phyloP scores from a whole-genome alignment of 2,329 filamentous ascomycete genomes.

The Diaporthe citri region DNA sequence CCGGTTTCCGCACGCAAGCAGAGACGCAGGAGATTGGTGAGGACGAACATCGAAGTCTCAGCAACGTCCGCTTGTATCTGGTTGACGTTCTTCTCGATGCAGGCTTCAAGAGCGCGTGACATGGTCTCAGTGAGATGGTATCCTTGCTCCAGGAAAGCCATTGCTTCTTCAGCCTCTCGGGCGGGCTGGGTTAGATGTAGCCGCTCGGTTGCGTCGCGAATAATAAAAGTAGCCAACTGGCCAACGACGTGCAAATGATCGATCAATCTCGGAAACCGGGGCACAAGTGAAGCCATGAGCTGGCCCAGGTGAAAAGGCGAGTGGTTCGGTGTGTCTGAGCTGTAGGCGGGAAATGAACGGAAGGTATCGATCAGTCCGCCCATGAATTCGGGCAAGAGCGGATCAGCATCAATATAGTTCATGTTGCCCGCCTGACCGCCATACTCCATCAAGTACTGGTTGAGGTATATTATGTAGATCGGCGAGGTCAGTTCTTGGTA shows the following conservation, averaged over 20 bases:
- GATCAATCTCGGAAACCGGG: constrained; percentile 60
- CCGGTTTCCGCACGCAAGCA: constrained; percentile 54
- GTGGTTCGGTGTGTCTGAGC: constrained; percentile 50
- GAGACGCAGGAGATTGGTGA: constrained; percentile 59
- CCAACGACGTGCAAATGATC: constrained; percentile 57
- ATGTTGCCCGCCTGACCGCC: constrained; percentile 7
- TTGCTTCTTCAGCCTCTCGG: constrained; percentile 45
- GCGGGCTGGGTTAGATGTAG: constrained; percentile 39
- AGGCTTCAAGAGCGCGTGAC: constrained; percentile 56
- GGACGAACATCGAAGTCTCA: constrained; percentile 51
- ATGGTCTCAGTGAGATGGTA: constrained; percentile 58
- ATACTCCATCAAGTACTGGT: constrained; percentile 36
- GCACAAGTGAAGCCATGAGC: constrained; percentile 55
- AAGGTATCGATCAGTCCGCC: constrained; percentile 60
- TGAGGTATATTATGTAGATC: constrained; percentile 58
- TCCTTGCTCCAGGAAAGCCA: constrained; percentile 49
- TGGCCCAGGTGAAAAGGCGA: constrained; percentile 59
- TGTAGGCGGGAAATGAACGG: constrained; percentile 46
- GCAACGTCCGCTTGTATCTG: constrained; percentile 62
- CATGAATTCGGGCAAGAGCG: constrained; percentile 48
- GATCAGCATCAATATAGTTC: constrained; percentile 41
- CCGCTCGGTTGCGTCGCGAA: constrained; percentile 42
- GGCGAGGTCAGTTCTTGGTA: constrained; percentile 57
- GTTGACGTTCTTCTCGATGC: constrained; percentile 69
- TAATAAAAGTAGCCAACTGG: constrained; percentile 44